Percentiles rank a stretch among this genome's conserved stretches.
These are phyloP conservation scores for Globisporangium yorkense DNA, from an alignment of 352 stramenopile species.

Conservation along the genomic window DNA sequence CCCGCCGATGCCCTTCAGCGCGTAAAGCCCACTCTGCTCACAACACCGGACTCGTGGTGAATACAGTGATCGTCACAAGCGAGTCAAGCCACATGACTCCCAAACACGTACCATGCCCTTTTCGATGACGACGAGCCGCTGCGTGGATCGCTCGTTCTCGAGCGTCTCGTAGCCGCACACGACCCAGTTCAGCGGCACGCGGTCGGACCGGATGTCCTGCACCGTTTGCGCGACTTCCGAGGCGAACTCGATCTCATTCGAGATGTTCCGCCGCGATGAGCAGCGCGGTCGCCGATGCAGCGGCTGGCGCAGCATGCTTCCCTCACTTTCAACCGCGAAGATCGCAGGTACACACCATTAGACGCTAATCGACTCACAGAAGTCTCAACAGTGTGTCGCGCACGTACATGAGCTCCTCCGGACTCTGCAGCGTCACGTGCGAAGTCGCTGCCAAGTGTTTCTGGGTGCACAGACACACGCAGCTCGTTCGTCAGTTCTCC, in stretches of 20 bases:
- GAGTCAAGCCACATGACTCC: too few relatives aligned
- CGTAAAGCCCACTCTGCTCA: slow-evolving; percentile 65
- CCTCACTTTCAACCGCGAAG: slow-evolving; percentile 29
- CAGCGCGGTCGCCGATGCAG: slow-evolving; percentile 55
- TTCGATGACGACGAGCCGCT: slow-evolving; percentile 74
- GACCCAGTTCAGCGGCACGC: slow-evolving; percentile 79
- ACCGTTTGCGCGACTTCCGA: slow-evolving; percentile 60
- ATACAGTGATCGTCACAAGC: background rate
- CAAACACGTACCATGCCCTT: slow-evolving; percentile 67
- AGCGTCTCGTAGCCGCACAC: slow-evolving; percentile 74
- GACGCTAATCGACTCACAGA: background rate
- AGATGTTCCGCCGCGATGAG: slow-evolving; percentile 65
- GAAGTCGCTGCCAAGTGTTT: slow-evolving; percentile 77
- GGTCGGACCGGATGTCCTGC: slow-evolving; percentile 77
- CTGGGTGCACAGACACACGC: slow-evolving; percentile 20
- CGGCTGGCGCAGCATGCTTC: slow-evolving; percentile 53
- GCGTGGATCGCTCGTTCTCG: slow-evolving; percentile 50
- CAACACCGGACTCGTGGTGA: background rate
- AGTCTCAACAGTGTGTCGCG: background rate
- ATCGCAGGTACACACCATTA: background rate
- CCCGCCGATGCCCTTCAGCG: slow-evolving; percentile 76
- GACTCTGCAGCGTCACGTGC: slow-evolving; percentile 68
- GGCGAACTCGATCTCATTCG: slow-evolving; percentile 81
- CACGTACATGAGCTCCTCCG: slow-evolving; percentile 71
- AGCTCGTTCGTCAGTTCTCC: slow-evolving; percentile 3